phyloP scores from a whole-genome alignment of 331 rosid genomes.

The Pyracantha coccinea region DNA sequence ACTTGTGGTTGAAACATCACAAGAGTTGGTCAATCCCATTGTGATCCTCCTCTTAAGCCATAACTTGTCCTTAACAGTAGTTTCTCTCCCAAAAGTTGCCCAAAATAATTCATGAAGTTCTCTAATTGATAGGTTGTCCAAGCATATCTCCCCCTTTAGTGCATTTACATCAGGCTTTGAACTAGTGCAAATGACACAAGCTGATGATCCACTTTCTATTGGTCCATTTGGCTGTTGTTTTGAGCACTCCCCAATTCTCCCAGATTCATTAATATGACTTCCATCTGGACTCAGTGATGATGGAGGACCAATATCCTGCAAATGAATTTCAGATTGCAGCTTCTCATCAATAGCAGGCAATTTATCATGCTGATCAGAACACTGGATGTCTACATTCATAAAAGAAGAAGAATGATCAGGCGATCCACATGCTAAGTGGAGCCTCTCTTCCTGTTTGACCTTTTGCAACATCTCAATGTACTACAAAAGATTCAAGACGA shows the following conservation, averaged over 20 bases:
- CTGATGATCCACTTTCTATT: constrained; percentile 53
- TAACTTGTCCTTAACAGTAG: constrained; percentile 85
- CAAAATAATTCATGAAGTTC: constrained; percentile 85
- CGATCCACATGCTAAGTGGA: constrained; percentile 45
- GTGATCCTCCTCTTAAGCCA: constrained; percentile 95
- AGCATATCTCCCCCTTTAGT: constrained; percentile 66
- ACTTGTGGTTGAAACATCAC: constrained; percentile 64
- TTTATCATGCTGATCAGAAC: constrained; percentile 32
- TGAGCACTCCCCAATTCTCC: constrained; percentile 40
- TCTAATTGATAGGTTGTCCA: constrained; percentile 76
- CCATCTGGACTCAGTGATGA: constrained; percentile 34
- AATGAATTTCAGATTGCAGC: constrained; percentile 25
- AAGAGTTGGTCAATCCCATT: constrained; percentile 90
- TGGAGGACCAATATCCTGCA: constrained; percentile 46
- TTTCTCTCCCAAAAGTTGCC: constrained; percentile 91
- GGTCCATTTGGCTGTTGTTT: constrained; percentile 54
- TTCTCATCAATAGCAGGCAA: constrained; percentile 36
- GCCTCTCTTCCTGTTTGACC: constrained; percentile 55
- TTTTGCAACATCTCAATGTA: constrained; percentile 49
- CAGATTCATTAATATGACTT: constrained; percentile 37
- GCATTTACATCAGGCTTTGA: constrained; percentile 42
- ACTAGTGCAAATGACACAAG: constrained; percentile 40
- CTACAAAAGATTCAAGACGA: constrained; percentile 31
- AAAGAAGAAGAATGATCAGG: constrained; percentile 30
- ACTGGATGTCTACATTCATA: constrained; percentile 30